Evolutionary conservation across 2,329 filamentous ascomycete genomes (phyloP).

Genomic region (Ceratocystis smalleyi): DNA sequence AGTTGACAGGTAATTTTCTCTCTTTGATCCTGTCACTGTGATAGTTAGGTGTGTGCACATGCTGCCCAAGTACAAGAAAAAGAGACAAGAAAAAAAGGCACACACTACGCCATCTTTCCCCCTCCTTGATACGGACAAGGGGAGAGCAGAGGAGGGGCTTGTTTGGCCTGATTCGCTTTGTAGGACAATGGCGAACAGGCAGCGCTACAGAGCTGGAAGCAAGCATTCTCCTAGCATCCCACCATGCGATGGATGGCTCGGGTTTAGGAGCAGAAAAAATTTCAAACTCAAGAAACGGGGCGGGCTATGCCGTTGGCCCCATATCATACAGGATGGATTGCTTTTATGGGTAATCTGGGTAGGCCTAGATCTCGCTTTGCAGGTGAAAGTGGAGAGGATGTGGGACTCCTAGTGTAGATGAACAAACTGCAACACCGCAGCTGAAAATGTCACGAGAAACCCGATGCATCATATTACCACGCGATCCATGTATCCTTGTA

Average conservation of each 20-base stretch:
- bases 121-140: not conserved
- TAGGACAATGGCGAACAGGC: not conserved
- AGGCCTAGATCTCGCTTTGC: not conserved
- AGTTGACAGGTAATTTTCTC: constrained; percentile 4
- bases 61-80: not conserved
- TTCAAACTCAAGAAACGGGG: not conserved
- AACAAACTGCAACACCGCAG: not conserved
- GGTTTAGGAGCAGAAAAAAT: not conserved
- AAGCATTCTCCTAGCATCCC: not conserved
- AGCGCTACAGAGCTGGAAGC: not conserved
- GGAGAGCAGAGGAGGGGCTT: not conserved
- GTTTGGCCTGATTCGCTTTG: not conserved
- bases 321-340: not conserved
- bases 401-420: not conserved
- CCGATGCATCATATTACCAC: not conserved
- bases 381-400: not conserved
- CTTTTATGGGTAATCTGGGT: not conserved
- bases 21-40: not conserved
- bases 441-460: not conserved
- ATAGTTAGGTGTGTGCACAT: not conserved
- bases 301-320: not conserved
- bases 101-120: not conserved
- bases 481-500: not conserved
- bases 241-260: not conserved
- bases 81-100: not conserved